Conservation (phyloP, 805 yeast species). For the Candida pseudofarinosa region DNA sequence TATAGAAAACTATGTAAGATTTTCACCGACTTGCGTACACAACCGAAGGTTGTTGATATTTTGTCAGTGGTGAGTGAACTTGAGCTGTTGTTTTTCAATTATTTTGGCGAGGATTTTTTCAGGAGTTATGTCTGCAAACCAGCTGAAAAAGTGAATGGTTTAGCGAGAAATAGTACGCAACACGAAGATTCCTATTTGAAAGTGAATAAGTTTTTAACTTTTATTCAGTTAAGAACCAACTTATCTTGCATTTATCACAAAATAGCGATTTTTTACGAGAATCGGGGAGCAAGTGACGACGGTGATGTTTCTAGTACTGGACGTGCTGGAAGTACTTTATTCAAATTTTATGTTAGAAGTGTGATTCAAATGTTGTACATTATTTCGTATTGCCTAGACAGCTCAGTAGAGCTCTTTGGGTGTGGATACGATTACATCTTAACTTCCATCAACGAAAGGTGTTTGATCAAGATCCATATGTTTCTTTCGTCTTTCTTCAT, state of each 20-base stretch:
- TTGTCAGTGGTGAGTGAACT: conserved; percentile 32
- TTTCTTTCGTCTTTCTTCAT: conserved; percentile 37
- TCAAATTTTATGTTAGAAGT: conserved; percentile 37
- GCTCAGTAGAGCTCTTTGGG: conserved; percentile 39
- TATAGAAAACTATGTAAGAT: conserved; percentile 27
- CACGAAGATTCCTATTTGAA: conserved; percentile 29
- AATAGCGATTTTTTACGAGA: conserved; percentile 39
- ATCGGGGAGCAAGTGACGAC: conserved; percentile 9
- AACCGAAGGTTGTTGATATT: conserved; percentile 33
- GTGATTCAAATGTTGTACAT: conserved; percentile 41
- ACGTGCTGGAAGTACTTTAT: conserved; percentile 33
- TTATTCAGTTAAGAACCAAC: conserved; percentile 36
- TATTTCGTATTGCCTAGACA: conserved; percentile 40
- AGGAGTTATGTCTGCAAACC: conserved; percentile 34
- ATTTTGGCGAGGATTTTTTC: conserved; percentile 41
- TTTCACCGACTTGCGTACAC: conserved; percentile 21
- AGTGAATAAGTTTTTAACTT: conserved; percentile 31
- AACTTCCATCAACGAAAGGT: conserved; percentile 34
- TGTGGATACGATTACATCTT: conserved; percentile 33
- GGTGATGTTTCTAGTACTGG: conserved; percentile 21
- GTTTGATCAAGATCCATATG: conserved; percentile 38
- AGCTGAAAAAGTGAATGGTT: conserved; percentile 13
- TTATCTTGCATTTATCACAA: conserved; percentile 37
- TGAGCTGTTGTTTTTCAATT: conserved; percentile 30
- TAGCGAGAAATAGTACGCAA: conserved; percentile 16